Evolutionary conservation across 2,329 filamentous ascomycete species (phyloP).

Genomic region (Botrytis cinerea): DNA sequence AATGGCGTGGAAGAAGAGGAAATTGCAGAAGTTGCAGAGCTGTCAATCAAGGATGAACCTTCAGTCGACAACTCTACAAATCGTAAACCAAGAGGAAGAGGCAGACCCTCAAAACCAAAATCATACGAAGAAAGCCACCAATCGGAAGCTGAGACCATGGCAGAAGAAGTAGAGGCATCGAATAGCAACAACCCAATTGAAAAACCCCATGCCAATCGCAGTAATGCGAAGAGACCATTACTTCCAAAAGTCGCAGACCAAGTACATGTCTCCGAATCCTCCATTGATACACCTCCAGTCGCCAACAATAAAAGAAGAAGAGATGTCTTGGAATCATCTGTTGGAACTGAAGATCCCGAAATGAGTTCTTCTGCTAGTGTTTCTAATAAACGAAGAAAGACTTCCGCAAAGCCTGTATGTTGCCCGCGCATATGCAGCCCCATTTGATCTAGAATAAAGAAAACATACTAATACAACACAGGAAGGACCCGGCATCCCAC

Average conservation of each 20-base stretch:
- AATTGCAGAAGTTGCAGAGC: neutral
- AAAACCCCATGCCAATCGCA: neutral
- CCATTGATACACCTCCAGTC: neutral
- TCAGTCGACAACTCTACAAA: neutral
- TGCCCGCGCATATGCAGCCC: neutral
- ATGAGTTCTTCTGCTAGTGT: neutral
- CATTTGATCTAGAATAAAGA: neutral
- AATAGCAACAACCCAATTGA: neutral
- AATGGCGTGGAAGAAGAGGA: neutral
- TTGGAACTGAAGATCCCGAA: neutral
- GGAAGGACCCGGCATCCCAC: conserved; percentile 13
- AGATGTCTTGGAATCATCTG: neutral
- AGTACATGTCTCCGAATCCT: neutral
- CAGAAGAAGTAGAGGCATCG: neutral
- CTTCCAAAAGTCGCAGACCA: neutral
- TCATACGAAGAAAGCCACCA: neutral
- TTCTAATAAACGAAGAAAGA: conserved; percentile 2
- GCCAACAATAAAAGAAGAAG: conserved; percentile 5
- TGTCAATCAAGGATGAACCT: neutral
- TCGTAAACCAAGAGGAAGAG: neutral
- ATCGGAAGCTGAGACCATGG: neutral
- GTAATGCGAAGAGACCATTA: neutral
- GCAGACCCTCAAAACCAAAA: neutral
- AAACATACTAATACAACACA: neutral
- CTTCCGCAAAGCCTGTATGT: conserved; percentile 5